A percentile compares a stretch with the other conserved stretches of the same genome.
Conservation (phyloP, 73 alveolate genomes). For the Paramecium pentaurelia region DNA sequence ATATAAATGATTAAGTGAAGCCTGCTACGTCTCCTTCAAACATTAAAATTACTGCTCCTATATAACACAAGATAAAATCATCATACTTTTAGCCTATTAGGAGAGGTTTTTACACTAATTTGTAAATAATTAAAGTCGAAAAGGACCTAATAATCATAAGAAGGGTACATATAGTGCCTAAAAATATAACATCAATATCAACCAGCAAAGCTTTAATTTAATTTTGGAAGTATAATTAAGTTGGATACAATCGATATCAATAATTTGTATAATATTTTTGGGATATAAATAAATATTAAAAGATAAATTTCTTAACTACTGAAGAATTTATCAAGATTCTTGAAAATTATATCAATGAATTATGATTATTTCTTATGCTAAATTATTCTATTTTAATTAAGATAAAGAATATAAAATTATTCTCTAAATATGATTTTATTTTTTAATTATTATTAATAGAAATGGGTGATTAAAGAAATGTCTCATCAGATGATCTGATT, state of each 20-base stretch:
- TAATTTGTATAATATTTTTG: background rate
- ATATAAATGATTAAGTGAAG: no score
- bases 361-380: background rate
- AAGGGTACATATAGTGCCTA: background rate
- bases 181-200: background rate
- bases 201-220: background rate
- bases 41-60: no score
- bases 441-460: background rate
- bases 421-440: background rate
- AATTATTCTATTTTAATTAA: no score
- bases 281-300: background rate
- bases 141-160: slow-evolving; percentile 13
- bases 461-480: background rate
- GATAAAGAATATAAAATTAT: no score
- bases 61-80: background rate
- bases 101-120: background rate
- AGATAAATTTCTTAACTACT: background rate
- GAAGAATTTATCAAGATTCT: background rate
- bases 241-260: background rate
- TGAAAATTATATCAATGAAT: background rate
- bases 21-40: no score
- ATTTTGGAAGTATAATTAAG: background rate
- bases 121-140: background rate
- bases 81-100: slow-evolving; percentile 12
- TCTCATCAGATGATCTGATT: background rate